Evolutionary conservation across 352 stramenopile genomes (phyloP).

Genomic region (Globisporangium yorkense): DNA sequence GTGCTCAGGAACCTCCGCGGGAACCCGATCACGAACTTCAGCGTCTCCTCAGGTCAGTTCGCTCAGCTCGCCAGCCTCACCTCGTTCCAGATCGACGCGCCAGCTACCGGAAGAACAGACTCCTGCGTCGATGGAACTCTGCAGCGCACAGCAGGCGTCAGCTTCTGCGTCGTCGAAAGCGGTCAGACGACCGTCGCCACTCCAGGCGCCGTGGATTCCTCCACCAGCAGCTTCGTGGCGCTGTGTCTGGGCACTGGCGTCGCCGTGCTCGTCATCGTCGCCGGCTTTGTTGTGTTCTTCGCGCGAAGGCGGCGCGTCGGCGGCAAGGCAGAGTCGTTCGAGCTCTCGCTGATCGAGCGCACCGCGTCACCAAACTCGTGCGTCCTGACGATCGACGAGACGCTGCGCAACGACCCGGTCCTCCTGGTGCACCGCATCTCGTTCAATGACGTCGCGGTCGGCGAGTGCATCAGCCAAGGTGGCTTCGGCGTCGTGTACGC

Average conservation of each 20-base stretch:
- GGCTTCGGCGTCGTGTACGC: slow-evolving; percentile 60
- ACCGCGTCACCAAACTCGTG: slow-evolving; percentile 55
- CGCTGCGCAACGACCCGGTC: slow-evolving; percentile 54
- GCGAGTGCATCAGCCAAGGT: slow-evolving; percentile 55
- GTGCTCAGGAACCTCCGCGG: slow-evolving; percentile 17
- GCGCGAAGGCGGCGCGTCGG: slow-evolving; percentile 26
- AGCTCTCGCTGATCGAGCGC: slow-evolving; percentile 41
- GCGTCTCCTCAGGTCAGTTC: slow-evolving; percentile 28
- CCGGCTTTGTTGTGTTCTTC: not conserved
- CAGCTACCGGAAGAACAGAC: not conserved
- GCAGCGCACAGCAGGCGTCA: slow-evolving; percentile 21
- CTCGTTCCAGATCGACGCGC: slow-evolving; percentile 33
- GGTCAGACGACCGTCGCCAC: slow-evolving; percentile 1
- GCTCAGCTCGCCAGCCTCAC: slow-evolving; percentile 28
- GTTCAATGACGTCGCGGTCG: slow-evolving; percentile 56
- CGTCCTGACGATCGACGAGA: slow-evolving; percentile 30
- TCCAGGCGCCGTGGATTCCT: slow-evolving; percentile 18
- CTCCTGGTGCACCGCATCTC: slow-evolving; percentile 54
- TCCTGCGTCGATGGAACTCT: slow-evolving; percentile 12
- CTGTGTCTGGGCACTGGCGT: slow-evolving; percentile 32
- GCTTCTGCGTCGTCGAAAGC: slow-evolving; percentile 30
- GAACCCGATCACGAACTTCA: slow-evolving; percentile 40
- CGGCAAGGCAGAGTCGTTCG: slow-evolving; percentile 21
- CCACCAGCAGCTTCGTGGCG: slow-evolving; percentile 32
- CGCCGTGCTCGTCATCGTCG: slow-evolving; percentile 36